Base-by-base conservation (phyloP, 352 stramenopile species). In the Phytophthora citricola region DNA sequence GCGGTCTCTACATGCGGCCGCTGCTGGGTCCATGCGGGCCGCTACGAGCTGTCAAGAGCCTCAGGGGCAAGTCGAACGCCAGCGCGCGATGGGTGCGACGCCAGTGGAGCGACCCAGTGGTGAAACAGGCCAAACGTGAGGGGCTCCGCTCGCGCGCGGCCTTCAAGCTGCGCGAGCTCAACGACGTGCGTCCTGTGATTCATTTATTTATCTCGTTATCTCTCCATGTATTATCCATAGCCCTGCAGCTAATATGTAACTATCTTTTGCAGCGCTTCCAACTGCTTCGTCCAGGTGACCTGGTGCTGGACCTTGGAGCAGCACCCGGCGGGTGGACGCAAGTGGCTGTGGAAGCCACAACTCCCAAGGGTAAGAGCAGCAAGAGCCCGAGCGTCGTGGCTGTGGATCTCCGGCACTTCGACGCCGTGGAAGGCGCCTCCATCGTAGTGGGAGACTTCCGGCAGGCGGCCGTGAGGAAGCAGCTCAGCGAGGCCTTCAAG, bases 281-380 rank as follows among this genome's bases (percentile, higher is more conserved):
- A 66, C 58, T 97, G 20, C 73, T 97, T 14, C 52, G 58, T 59
- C 76, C 78, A 46, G 81, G 79, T 2, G 81, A 94, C 52, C 54
- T 90, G 14, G 85, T 97, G 43, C 59, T 97, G 43, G 89, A 97
- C 69, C 73, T 97, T 10, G 89, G 89, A 15, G 89, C 89, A 1
- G 89, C 89, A 4, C 89, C 89, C 11, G 89, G 89, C 32, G 89
- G 89, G 1, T 95, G 89, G 89, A 94, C 86, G 15, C 89, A 96
- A 68, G 80, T 91, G 17, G 87, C 87, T 7, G 85, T 93, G 24
- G 83, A 92, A 8, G 73, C 77, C n/a, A 81, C 75, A 14, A 38
- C 45, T 1, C 40, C 46, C 48, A 75, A 69, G 49, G 56, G 22
- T 31, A 71, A 62, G 31, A 66, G 14, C 7, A 57, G 56, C 5